Conservation (phyloP, 2,329 filamentous ascomycete genomes). For the Cladophialophora carrionii region DNA sequence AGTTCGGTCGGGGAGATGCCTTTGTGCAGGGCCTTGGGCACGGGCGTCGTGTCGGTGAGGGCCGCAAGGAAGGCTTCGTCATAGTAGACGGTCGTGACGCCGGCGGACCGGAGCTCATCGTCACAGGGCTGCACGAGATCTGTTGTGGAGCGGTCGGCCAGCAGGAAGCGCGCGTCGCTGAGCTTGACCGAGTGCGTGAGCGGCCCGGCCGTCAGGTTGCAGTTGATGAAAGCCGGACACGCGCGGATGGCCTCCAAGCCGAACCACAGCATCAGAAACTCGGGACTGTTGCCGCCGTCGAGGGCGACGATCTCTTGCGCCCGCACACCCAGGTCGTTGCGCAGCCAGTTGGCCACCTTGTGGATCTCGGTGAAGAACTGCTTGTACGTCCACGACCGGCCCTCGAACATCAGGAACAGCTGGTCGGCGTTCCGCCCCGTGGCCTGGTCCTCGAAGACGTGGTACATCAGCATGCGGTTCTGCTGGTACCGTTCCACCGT, state of each 20-base stretch:
- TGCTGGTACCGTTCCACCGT: constrained; percentile 48
- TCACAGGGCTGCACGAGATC: constrained; percentile 51
- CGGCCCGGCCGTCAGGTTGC: constrained; percentile 62
- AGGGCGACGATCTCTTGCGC: constrained; percentile 66
- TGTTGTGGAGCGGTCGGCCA: constrained; percentile 63
- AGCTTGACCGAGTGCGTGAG: constrained; percentile 68
- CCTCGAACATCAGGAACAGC: constrained; percentile 69
- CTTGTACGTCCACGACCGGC: constrained; percentile 62
- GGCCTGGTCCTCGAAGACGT: constrained; percentile 65
- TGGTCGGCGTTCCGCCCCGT: constrained; percentile 56
- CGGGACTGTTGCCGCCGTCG: constrained; percentile 68
- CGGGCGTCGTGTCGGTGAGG: constrained; percentile 54
- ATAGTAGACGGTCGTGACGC: constrained; percentile 52
- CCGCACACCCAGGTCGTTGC: constrained; percentile 58
- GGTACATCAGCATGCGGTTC: constrained; percentile 66
- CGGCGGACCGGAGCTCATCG: constrained; percentile 60
- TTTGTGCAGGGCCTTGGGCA: constrained; percentile 59
- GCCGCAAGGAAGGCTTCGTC: constrained; percentile 58
- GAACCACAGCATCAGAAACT: constrained; percentile 69
- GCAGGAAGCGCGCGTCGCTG: constrained; percentile 58
- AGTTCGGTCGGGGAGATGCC: constrained; percentile 59
- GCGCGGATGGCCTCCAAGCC: constrained; percentile 68
- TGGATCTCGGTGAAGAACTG: constrained; percentile 59
- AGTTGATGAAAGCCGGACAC: constrained; percentile 72
- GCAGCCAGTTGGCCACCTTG: constrained; percentile 66